These are phyloP conservation scores for Triadica sebifera DNA, from an alignment of 345 rosid genomes.

Conservation along the genomic window DNA sequence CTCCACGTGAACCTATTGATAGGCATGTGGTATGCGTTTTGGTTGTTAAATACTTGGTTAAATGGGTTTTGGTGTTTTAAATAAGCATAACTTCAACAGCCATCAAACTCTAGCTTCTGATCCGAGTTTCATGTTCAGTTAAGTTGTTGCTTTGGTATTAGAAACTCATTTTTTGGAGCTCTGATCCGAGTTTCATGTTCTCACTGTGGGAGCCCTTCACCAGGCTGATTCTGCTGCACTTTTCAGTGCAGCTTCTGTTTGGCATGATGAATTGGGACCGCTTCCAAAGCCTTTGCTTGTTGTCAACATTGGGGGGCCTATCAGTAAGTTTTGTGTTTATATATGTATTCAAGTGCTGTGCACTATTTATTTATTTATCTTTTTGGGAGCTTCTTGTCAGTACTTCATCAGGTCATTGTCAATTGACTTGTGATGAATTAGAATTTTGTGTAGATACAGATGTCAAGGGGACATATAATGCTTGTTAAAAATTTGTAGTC, in stretches of 20 bases:
- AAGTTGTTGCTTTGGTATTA: background rate
- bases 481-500: background rate
- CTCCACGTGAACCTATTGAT: slow-evolving; percentile 30
- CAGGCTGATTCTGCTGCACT: slow-evolving; percentile 22
- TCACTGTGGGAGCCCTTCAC: slow-evolving; percentile 29
- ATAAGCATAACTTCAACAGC: background rate
- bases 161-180: slow-evolving; percentile 23
- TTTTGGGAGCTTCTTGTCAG: background rate
- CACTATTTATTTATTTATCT: background rate
- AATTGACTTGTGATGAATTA: background rate
- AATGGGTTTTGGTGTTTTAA: background rate
- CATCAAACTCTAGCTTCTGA: background rate
- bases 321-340: slow-evolving; percentile 10
- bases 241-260: slow-evolving; percentile 21
- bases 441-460: background rate
- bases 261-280: slow-evolving; percentile 19
- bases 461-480: background rate
- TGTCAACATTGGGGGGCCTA: slow-evolving; percentile 38
- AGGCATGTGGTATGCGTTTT: slow-evolving; percentile 24
- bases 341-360: background rate
- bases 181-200: slow-evolving; percentile 20
- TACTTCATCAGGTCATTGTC: background rate
- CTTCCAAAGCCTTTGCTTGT: slow-evolving; percentile 32
- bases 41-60: no score
- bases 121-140: no score